These are phyloP conservation scores for Allomyces javanicus DNA, from an alignment of 192 early-diverging fungal species.

Conservation along the genomic window DNA sequence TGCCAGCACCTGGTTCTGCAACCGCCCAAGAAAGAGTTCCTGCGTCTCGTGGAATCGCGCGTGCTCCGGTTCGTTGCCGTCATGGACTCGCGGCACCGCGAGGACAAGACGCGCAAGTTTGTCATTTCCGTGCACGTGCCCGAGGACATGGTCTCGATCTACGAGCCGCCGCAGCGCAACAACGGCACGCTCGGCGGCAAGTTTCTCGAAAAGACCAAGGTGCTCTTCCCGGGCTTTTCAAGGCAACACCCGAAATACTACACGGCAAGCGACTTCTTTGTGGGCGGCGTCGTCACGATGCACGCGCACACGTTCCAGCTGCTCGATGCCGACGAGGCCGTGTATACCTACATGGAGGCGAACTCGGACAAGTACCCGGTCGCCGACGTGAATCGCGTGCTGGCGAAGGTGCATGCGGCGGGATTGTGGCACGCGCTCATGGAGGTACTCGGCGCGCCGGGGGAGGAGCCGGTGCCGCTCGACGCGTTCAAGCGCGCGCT, in stretches of 20 bases:
- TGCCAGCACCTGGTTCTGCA: slow-evolving; percentile 38
- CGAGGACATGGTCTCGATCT: slow-evolving; percentile 43
- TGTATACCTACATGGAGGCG: slow-evolving; percentile 30
- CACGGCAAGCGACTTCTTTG: slow-evolving; percentile 21
- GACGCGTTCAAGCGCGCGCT: neutral
- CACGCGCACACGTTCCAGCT: slow-evolving; percentile 27
- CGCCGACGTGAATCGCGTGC: neutral
- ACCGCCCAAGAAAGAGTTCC: slow-evolving; percentile 44
- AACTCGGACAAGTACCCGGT: slow-evolving; percentile 5
- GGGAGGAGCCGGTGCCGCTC: neutral
- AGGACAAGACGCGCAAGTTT: slow-evolving; percentile 34
- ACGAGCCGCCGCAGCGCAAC: slow-evolving; percentile 41
- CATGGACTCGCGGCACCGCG: slow-evolving; percentile 39
- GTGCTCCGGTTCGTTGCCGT: slow-evolving; percentile 35
- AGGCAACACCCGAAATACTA: slow-evolving; percentile 29
- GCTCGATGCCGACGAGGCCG: slow-evolving; percentile 43
- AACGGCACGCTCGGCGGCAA: slow-evolving; percentile 40
- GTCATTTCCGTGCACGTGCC: slow-evolving; percentile 36
- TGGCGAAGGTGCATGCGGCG: neutral
- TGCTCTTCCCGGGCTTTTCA: slow-evolving; percentile 29
- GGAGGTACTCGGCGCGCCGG: neutral
- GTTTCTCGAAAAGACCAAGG: slow-evolving; percentile 37
- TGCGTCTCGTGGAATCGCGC: slow-evolving; percentile 42
- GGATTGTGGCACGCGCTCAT: neutral
- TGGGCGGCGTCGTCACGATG: slow-evolving; percentile 29